These are phyloP conservation scores for Sphaerobolus stellatus DNA, from an alignment of 1,284 basidiomycete genomes.

Conservation along the genomic window DNA sequence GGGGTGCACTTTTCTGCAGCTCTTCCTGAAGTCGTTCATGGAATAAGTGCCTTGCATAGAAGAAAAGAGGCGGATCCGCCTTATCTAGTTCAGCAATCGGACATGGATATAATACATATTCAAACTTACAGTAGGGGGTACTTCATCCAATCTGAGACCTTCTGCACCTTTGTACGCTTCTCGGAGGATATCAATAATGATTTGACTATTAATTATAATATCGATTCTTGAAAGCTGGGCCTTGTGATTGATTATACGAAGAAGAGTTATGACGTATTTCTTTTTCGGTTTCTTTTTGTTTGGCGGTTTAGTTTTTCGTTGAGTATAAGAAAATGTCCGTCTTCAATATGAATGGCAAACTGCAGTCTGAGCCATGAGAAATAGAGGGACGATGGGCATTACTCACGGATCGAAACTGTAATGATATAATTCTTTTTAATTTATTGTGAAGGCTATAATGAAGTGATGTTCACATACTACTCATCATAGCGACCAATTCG, in stretches of 20 bases:
- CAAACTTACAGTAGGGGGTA: conserved; percentile 12
- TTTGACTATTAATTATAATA: conserved; percentile 23
- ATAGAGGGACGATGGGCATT: too few species aligned
- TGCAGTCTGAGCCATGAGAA: too few species aligned
- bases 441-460: too few species aligned
- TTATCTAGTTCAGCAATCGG: not conserved
- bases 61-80: not conserved
- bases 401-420: too few species aligned
- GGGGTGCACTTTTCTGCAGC: conserved; percentile 8
- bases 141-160: conserved; percentile 14
- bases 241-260: conserved; percentile 23
- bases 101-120: not conserved
- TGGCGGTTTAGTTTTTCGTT: conserved; percentile 25
- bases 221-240: conserved; percentile 19
- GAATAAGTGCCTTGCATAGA: not conserved
- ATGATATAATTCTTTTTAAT: too few species aligned
- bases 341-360: too few species aligned
- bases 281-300: conserved; percentile 19
- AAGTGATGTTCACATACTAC: too few species aligned
- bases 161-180: conserved; percentile 22
- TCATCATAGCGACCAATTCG: too few species aligned
- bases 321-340: conserved; percentile 19
- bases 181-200: conserved; percentile 19
- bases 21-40: conserved; percentile 14
- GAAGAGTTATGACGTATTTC: conserved; percentile 23